Evolutionary conservation across 371 early-diverging fungal genomes (phyloP), one percentile per base, ranked within the genome.

Genomic region (Saksenaea oblongispora): DNA sequence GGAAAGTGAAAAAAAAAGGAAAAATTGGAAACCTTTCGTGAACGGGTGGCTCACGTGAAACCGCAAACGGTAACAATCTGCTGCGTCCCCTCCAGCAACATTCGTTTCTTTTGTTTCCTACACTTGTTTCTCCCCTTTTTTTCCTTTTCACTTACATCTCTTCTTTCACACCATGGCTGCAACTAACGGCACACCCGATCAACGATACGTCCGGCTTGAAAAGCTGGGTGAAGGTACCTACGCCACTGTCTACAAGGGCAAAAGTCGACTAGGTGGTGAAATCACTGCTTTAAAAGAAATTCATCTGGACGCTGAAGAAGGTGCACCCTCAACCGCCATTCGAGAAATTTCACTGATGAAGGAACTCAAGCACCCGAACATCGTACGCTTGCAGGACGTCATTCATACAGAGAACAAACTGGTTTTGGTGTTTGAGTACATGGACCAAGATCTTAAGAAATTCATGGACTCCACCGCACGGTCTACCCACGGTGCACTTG

Each of bases 171-270:
- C 17, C 47, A 69, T 64, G 67, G 58, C 63, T 42, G 58, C 69
- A 24, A 47, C 71, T 15, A 67, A 70, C 51, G 66, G 56, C 36
- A 74, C 68, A 34, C 78, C 76, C 27, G 76, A 77, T 41, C 69
- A 84, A 62, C 78, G 85, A 55, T 97, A 94, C 77, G 76, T 88
- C 62, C 89, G 91, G 56, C 78, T 91, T 44, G 96, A 96, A 73
- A 96, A 97, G 79, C 87, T 99, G 59, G 98, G 98, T 42, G 98
- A 98, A 84, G 99, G 99, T 35, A 99, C 99, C 27, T 99, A 99
- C 72, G 99, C 98, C n/a, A 96, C 94, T 7, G 99, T 99, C n/a
- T 99, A 91, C 87, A 99, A 98, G 84, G 99, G 98, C 66, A 87
- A 91, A 79, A 91, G 90, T 69, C 87, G 89, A 67, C 74, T 87